Evolutionary conservation across 768 basidiomycete genomes (phyloP), one percentile per base, ranked within the genome.

Genomic region (Lactarius deliciosus): DNA sequence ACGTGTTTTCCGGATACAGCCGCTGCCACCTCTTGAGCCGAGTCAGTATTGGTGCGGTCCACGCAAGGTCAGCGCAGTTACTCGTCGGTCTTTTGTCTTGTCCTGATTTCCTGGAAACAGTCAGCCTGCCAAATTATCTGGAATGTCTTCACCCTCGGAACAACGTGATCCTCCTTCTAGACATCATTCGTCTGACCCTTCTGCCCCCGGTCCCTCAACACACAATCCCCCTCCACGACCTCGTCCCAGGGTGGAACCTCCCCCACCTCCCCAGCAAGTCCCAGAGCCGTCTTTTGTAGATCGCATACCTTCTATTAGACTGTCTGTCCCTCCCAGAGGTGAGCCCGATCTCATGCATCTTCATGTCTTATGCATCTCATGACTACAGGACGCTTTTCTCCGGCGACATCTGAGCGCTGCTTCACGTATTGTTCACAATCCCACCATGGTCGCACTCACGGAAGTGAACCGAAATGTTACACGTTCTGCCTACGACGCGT

Each of bases 401-500:
- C 74, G 32, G 68, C 75, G 40, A 71, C 74, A 18, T 77, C 76
- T 68, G 75, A 77, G 62, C 73, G 75, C n/a, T 79, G 76, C 68
- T 73, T 78, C 60, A 76, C 74, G 2, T 78, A 75, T 69, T 77
- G 77, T 70, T 74, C 75, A 18, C 77, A 79, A 60, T 72, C 70
- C 60, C 65, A 75, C 38, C 67, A 69, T 20, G 75, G 76, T 11
- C 76, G 78, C 25, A 68, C 72, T 13, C 68, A 74, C 38, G 70
- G 73, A n/a, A 62, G 72, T 28, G 74, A 77, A 57, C 77, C 78
- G 3, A 73, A 71, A 68, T 79, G 78, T 65, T 74, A 75, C 64
- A 72, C 77, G 5, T 61, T 78, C n/a, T 79, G 78, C 65, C 61
- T 79, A n/a, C 77, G 78, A 20, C 72, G 73, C 57, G 73, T 79